A percentile compares a stretch with the other conserved stretches of the same genome.
Evolutionary conservation across 495 filamentous ascomycete species (phyloP).

Genomic region (Cercophora scortea): DNA sequence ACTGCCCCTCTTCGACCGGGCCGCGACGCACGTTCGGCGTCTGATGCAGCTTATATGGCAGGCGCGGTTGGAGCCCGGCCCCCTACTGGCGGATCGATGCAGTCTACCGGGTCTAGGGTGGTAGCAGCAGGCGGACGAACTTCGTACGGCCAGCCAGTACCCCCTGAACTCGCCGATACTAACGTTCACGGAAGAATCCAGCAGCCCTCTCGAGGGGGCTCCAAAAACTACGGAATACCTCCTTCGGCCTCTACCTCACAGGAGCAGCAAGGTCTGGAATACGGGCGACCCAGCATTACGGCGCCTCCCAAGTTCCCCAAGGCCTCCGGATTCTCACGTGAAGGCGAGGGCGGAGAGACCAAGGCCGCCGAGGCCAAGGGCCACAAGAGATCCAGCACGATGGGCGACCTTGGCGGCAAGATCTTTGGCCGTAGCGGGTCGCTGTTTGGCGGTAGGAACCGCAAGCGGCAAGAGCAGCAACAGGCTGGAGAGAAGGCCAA

Average conservation of each 20-base stretch:
- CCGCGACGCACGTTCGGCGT: constrained; percentile 42
- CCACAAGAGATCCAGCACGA: constrained; percentile 88
- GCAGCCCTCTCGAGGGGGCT: constrained; percentile 66
- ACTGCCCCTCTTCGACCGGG: constrained; percentile 44
- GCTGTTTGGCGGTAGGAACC: constrained; percentile 56
- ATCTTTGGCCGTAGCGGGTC: constrained; percentile 74
- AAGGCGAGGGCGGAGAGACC: constrained; percentile 4
- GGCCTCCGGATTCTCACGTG: constrained; percentile 34
- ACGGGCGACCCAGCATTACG: constrained; percentile 54
- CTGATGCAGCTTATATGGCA: constrained; percentile 40
- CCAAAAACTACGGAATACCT: constrained; percentile 64
- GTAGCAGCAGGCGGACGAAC: constrained; percentile 61
- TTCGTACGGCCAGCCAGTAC: constrained; percentile 83
- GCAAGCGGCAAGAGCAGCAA: constrained; percentile 36
- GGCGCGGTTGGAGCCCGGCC: constrained; percentile 49
- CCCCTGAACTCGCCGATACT: constrained; percentile 78
- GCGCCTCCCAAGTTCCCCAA: constrained; percentile 43
- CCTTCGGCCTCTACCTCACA: constrained; percentile 57
- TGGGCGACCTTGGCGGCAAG: constrained; percentile 70
- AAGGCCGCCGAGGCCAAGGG: constrained; percentile 42
- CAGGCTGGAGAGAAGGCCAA: constrained; percentile 39
- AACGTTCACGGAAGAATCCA: constrained; percentile 88
- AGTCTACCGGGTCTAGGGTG: constrained; percentile 51
- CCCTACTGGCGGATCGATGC: constrained; percentile 74
- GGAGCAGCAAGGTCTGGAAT: constrained; percentile 38